Base-by-base conservation (phyloP, 73 alveolate genomes). In the Blepharisma japonicum region DNA sequence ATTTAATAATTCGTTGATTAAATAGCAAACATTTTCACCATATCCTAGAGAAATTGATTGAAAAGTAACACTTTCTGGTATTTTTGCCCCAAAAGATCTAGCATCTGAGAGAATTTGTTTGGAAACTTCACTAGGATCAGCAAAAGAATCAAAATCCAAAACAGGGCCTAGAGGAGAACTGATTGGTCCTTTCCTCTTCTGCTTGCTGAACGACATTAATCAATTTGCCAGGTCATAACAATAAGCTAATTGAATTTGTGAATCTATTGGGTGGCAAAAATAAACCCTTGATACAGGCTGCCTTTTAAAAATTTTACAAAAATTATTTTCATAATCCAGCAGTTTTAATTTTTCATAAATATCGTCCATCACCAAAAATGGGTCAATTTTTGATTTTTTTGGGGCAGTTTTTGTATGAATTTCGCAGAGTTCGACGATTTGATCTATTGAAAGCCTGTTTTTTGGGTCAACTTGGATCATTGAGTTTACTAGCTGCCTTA, bases 381-480 rank as follows among this genome's bases (percentile, higher is more conserved):
- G 91, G 68, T 92, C 96, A 77, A 90, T 86, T 71, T 71, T 77
- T 38, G 98, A 96, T 61, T 87, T 92, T 70, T 85, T 84, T 18
- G 56, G 55, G 45, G 78, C 49, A 68, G 61, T 50, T 38, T 77
- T 70, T 84, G 66, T 56, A 46, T 79, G 78, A 6, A 79, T 81
- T 55, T 88, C 91, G 53, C 92, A 85, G 25, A 68, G 70, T 71
- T 85, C 89, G n/a, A 79, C 78, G 21, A 88, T 91, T 46, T 81
- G 77, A 6, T 71, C 68, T 18, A 85, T 81, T 48, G 81, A 93
- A 56, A 93, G 83, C 91, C 99, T 88, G 68, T 92, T 94, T 25
- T 77, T 80, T 6, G 99, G 99, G 76, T 96, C 94, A 2, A 92
- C 96, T 81, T 92, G 92, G 50, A 94, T 80, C 95, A 94, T 94